A percentile compares a stretch with the other conserved stretches of the same genome.
These are phyloP conservation scores for Salvia splendens DNA, from an alignment of 257 asterid species.

Conservation along the genomic window DNA sequence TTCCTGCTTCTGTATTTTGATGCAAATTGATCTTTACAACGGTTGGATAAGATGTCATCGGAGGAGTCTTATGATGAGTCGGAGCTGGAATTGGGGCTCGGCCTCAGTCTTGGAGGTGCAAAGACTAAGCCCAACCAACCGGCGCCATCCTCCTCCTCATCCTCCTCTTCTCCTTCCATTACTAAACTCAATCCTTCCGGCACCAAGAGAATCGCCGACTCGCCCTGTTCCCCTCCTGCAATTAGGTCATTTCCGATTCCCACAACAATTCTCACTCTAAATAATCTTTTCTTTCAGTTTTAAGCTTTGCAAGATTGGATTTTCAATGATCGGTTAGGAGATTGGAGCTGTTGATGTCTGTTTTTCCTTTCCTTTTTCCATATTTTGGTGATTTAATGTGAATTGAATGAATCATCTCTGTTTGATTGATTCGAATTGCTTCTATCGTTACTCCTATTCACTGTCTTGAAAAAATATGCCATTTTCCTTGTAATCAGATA, in stretches of 20 bases:
- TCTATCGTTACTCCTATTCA: neutral
- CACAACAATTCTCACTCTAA: neutral
- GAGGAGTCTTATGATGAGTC: too few species aligned
- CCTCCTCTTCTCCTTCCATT: too few species aligned
- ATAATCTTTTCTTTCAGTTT: neutral
- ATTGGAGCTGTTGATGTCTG: neutral
- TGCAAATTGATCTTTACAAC: too few species aligned
- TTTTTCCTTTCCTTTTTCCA: neutral
- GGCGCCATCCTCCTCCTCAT: too few species aligned
- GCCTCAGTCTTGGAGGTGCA: too few species aligned
- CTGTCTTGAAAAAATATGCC: constrained; percentile 19
- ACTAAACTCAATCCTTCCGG: too few species aligned
- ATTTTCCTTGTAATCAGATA: neutral
- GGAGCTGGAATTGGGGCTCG: too few species aligned
- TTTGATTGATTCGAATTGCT: constrained; percentile 24
- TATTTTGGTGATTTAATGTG: constrained; percentile 26
- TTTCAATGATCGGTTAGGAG: neutral
- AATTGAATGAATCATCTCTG: constrained; percentile 7
- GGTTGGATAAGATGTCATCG: too few species aligned
- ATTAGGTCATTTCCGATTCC: constrained; percentile 41
- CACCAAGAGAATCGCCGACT: constrained; percentile 45
- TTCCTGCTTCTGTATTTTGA: too few species aligned
- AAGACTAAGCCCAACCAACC: too few species aligned
- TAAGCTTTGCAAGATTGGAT: neutral
- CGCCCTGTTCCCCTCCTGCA: constrained; percentile 76